These are phyloP conservation scores for Spatholobus suberectus DNA, from an alignment of 306 rosid genomes.

Conservation along the genomic window DNA sequence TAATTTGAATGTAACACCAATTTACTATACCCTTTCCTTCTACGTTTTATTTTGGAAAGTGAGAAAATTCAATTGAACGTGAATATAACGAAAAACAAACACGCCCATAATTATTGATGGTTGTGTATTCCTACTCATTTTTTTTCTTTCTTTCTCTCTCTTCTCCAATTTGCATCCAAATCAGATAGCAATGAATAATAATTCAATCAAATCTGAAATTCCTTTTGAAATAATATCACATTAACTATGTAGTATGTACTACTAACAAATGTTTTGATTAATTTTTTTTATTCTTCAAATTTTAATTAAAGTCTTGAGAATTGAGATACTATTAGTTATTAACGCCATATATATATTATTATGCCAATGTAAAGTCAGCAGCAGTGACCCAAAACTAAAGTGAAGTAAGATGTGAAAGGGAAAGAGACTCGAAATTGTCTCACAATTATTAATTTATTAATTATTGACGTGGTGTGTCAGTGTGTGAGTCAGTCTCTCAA, in stretches of 20 bases:
- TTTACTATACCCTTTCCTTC: too few species aligned
- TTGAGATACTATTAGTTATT: background rate
- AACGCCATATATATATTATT: background rate
- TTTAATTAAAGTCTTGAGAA: too few species aligned
- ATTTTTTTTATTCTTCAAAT: background rate
- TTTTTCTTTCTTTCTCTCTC: background rate
- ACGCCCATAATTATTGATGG: slow-evolving; percentile 48
- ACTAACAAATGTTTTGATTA: background rate
- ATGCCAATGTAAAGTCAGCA: background rate
- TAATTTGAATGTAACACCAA: too few species aligned
- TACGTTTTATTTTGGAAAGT: too few species aligned
- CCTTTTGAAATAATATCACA: background rate
- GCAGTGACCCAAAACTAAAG: background rate
- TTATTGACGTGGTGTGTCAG: slow-evolving; percentile 4
- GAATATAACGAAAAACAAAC: too few species aligned
- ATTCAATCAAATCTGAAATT: slow-evolving; percentile 5
- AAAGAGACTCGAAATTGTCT: background rate
- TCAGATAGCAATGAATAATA: slow-evolving; percentile 18
- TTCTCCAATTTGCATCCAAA: background rate
- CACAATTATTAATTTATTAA: background rate
- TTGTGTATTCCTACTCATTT: slow-evolving; percentile 6
- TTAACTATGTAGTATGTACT: too few species aligned
- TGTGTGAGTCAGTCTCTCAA: background rate
- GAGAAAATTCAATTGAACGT: too few species aligned
- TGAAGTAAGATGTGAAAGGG: background rate